A percentile compares a stretch with the other conserved stretches of the same genome.
Conservation (phyloP, 371 early-diverging fungal species). For the Gilbertella persicaria region DNA sequence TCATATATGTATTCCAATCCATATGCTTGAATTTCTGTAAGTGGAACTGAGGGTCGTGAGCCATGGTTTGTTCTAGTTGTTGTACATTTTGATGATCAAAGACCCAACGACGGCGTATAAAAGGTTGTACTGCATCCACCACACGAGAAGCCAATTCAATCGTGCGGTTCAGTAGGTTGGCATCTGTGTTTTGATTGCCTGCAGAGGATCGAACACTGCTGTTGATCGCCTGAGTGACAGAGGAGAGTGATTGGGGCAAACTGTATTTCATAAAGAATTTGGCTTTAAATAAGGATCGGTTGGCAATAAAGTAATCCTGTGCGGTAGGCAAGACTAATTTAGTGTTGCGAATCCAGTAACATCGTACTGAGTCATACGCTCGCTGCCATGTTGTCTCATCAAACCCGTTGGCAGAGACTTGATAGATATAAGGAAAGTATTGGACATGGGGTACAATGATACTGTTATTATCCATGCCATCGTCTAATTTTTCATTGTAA, state of each 20-base stretch:
- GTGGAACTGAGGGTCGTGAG: conserved; percentile 25
- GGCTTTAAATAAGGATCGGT: conserved; percentile 39
- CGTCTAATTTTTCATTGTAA: conserved; percentile 42
- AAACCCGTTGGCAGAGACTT: conserved; percentile 31
- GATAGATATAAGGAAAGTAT: conserved; percentile 48
- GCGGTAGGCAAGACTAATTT: conserved; percentile 31
- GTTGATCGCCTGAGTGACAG: conserved; percentile 15
- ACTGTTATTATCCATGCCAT: conserved; percentile 21
- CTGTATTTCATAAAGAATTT: conserved; percentile 44
- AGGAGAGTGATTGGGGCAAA: conserved; percentile 36
- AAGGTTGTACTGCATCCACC: conserved; percentile 40
- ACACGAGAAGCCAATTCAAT: conserved; percentile 38
- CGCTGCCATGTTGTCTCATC: conserved; percentile 33
- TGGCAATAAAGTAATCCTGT: conserved; percentile 42
- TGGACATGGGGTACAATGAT: conserved; percentile 27
- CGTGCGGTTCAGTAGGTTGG: conserved; percentile 26
- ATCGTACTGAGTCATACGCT: conserved; percentile 35
- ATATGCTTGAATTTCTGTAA: conserved; percentile 19
- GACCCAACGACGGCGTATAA: conserved; percentile 37
- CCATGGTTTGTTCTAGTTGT: conserved; percentile 20
- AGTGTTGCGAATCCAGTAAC: conserved; percentile 49
- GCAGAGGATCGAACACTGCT: conserved; percentile 1
- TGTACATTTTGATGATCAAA: conserved; percentile 43
- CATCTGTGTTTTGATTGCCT: neutral
- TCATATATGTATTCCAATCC: conserved; percentile 46